Conservation (phyloP, 345 rosid genomes). For the Citrus maxima region DNA sequence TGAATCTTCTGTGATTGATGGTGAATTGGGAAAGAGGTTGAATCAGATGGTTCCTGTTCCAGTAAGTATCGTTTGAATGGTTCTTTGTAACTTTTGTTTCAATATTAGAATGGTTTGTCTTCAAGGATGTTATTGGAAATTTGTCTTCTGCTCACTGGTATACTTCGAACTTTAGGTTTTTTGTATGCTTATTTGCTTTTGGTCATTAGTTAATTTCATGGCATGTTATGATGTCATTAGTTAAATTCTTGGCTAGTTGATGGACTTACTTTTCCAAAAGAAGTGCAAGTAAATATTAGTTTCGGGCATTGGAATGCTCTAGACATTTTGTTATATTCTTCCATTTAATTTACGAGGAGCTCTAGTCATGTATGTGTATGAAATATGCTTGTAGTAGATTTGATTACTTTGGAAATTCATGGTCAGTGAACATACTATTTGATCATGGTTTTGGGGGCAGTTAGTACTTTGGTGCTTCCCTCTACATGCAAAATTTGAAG, state of each 20-base stretch:
- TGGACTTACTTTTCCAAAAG: not conserved
- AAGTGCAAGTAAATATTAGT: not conserved
- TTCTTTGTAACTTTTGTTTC: not conserved
- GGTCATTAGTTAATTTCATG: not conserved
- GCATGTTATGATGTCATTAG: not conserved
- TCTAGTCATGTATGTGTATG: not conserved
- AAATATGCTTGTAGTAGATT: not conserved
- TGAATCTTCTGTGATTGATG: constrained; percentile 57
- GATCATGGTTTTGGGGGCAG: not conserved
- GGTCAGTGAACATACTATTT: not conserved
- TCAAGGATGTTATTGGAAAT: not conserved
- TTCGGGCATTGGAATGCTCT: not conserved
- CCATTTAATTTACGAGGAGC: not conserved
- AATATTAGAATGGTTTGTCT: not conserved
- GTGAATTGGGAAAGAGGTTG: constrained; percentile 68
- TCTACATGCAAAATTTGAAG: not conserved
- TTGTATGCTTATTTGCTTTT: not conserved
- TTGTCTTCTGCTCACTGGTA: not conserved
- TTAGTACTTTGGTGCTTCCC: no score
- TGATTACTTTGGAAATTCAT: not conserved
- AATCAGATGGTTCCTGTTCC: constrained; percentile 70
- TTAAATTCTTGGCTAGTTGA: no score
- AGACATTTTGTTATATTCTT: not conserved
- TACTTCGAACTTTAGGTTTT: not conserved
- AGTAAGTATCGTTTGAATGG: constrained; percentile 40